Evolutionary conservation across 2,329 filamentous ascomycete genomes (phyloP).

Genomic region (Arachnopeziza araneosa): DNA sequence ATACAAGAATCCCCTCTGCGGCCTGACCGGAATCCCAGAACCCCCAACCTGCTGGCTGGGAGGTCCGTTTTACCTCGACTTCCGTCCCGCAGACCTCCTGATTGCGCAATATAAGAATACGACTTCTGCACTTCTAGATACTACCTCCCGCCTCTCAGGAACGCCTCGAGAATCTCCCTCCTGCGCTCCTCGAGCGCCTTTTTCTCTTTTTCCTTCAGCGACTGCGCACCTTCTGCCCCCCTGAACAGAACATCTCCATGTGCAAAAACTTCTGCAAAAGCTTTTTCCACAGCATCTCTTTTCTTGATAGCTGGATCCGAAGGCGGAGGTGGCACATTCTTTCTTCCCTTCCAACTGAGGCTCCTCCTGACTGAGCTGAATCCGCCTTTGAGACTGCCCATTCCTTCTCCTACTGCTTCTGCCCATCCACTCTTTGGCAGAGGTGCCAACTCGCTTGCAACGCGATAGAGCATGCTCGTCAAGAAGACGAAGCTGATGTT

Average conservation of each 20-base stretch:
- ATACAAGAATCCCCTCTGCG: background rate
- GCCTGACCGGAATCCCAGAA: background rate
- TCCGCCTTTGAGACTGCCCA: constrained; percentile 22
- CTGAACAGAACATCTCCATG: constrained; percentile 55
- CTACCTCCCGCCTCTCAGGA: constrained; percentile 38
- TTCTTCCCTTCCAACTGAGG: constrained; percentile 24
- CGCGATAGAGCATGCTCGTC: constrained; percentile 64
- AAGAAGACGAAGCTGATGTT: constrained; percentile 88
- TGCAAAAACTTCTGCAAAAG: constrained; percentile 58
- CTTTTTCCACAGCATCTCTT: constrained; percentile 53
- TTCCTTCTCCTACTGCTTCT: constrained; percentile 11
- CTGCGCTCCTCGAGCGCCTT: constrained; percentile 58
- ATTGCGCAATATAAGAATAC: background rate
- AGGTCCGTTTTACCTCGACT: background rate
- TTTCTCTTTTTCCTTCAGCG: constrained; percentile 48
- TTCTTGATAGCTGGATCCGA: constrained; percentile 46
- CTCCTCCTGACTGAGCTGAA: constrained; percentile 22
- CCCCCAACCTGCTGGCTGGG: background rate
- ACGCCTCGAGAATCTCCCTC: constrained; percentile 63
- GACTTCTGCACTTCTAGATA: background rate
- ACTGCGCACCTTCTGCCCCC: constrained; percentile 30
- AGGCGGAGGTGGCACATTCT: constrained; percentile 25
- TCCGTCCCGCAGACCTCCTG: background rate
- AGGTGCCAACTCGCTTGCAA: constrained; percentile 49
- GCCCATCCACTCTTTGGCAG: constrained; percentile 25